These are phyloP conservation scores for Curvularia sp. DNA, from an alignment of 2,329 filamentous ascomycete species.

Conservation along the genomic window DNA sequence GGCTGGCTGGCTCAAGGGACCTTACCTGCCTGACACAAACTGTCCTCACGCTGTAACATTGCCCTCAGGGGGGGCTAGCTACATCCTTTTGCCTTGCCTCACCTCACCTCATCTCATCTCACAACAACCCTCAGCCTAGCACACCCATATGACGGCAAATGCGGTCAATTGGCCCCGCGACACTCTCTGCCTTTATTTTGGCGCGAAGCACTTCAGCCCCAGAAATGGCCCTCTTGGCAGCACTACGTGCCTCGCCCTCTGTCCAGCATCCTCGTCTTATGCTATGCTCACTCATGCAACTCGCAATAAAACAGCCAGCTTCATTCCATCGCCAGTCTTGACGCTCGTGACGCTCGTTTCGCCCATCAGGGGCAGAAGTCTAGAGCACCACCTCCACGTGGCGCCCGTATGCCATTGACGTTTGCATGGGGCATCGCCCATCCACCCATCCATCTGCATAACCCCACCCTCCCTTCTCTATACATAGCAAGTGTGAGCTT, in stretches of 20 bases:
- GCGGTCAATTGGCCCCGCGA: background rate
- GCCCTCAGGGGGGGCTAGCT: background rate
- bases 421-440: background rate
- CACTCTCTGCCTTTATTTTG: background rate
- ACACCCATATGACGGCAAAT: too few relatives aligned
- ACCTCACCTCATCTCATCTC: too few relatives aligned
- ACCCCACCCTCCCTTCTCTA: background rate
- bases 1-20: constrained; percentile 15
- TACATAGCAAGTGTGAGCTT: constrained; percentile 4
- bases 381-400: constrained; percentile 1
- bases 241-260: background rate
- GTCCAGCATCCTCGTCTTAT: background rate
- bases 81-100: background rate
- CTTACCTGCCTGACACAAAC: background rate
- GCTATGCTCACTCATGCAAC: background rate
- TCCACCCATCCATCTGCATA: background rate
- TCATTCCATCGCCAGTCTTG: background rate
- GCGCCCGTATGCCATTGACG: background rate
- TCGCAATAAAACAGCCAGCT: background rate
- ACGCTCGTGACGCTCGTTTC: background rate
- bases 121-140: constrained; percentile 1
- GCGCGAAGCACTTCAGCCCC: background rate
- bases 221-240: background rate
- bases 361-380: constrained; percentile 1
- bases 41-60: background rate